Conservation (phyloP, 2,329 filamentous ascomycete species). For the Cladophialophora bantiana region DNA sequence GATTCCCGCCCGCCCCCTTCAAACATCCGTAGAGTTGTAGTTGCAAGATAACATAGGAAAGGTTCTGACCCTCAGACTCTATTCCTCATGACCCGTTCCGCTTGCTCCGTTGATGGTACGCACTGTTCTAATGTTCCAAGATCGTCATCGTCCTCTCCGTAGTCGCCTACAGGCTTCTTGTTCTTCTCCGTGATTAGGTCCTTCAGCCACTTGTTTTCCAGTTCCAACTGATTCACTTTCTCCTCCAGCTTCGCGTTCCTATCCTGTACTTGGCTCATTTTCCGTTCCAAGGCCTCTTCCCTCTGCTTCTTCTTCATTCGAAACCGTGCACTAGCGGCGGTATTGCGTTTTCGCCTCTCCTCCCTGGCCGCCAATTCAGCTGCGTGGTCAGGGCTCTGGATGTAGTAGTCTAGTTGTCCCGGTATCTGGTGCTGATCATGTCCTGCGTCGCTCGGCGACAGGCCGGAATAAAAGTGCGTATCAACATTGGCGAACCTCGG, state of each 20-base stretch:
- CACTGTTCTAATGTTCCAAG: neutral
- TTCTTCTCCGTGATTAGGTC: constrained; percentile 84
- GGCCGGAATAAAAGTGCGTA: constrained; percentile 10
- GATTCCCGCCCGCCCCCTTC: neutral
- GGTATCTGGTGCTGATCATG: constrained; percentile 5
- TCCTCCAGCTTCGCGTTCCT: constrained; percentile 78
- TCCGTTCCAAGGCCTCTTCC: constrained; percentile 83
- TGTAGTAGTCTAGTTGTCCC: constrained; percentile 16
- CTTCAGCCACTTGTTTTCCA: constrained; percentile 83
- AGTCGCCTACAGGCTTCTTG: constrained; percentile 48
- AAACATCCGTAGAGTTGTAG: neutral
- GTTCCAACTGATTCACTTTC: constrained; percentile 77
- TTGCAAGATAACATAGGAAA: neutral
- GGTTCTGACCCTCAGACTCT: neutral
- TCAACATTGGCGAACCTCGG: constrained; percentile 5
- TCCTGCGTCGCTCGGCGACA: neutral
- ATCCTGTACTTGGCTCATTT: constrained; percentile 81
- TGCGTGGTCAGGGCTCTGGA: constrained; percentile 69
- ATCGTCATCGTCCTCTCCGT: constrained; percentile 10
- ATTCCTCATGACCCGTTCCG: neutral
- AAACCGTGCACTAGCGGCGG: constrained; percentile 86
- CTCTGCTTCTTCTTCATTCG: constrained; percentile 96
- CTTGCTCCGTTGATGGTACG: constrained; percentile 8
- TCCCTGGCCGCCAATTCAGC: constrained; percentile 80
- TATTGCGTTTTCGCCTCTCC: constrained; percentile 88